phyloP scores from a whole-genome alignment of 306 rosid species.

The Herpetospermum pedunculosum region DNA sequence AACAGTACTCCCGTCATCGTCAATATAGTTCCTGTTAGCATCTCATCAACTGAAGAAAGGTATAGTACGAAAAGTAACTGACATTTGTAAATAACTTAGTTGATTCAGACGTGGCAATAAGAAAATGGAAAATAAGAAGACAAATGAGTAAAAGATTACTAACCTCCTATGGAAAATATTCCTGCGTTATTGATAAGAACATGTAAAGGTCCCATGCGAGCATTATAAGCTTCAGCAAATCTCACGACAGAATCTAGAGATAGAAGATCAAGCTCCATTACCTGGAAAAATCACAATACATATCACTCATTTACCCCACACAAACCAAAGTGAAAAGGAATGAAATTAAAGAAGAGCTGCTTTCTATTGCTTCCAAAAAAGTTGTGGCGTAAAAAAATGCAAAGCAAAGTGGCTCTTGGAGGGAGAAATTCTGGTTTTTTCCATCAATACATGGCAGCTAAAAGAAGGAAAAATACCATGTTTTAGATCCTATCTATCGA shows the following conservation, averaged over 20 bases:
- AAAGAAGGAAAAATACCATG: no score
- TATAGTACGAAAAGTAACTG: not conserved
- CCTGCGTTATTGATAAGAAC: slow-evolving; percentile 97
- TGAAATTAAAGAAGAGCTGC: no score
- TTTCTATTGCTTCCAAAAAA: no score
- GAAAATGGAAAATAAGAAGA: not conserved
- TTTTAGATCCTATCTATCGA: no score
- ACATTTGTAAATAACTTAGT: not conserved
- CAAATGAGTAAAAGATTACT: slow-evolving; percentile 4
- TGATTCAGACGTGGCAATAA: slow-evolving; percentile 1
- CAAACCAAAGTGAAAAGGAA: no score
- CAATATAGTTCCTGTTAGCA: not conserved
- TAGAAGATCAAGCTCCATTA: slow-evolving; percentile 84
- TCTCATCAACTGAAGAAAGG: not conserved
- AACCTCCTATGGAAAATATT: slow-evolving; percentile 93
- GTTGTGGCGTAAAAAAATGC: no score
- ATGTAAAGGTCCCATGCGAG: slow-evolving; percentile 72
- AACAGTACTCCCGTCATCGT: not conserved
- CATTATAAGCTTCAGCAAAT: slow-evolving; percentile 81
- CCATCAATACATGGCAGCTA: no score
- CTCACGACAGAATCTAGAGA: slow-evolving; percentile 83
- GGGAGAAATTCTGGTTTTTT: no score
- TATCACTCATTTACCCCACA: not conserved
- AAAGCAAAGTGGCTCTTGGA: no score
- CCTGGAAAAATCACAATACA: slow-evolving; percentile 36